Percentiles rank a stretch among this genome's conserved stretches.
These are phyloP conservation scores for Tagetes erecta DNA, from an alignment of 129 eudicot species.

Conservation along the genomic window DNA sequence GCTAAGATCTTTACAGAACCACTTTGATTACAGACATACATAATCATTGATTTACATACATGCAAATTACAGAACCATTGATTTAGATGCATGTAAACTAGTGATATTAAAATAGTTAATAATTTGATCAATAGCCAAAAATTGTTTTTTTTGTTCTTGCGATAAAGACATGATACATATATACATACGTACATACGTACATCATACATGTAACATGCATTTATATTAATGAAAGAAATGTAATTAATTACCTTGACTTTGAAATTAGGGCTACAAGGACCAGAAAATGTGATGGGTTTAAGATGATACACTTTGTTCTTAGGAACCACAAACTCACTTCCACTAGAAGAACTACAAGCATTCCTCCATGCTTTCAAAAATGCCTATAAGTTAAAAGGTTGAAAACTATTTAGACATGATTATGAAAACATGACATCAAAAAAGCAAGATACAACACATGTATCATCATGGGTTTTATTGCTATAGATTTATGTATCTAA, in stretches of 20 bases:
- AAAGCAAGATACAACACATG: constrained; percentile 10
- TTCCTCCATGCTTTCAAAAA: constrained; percentile 79
- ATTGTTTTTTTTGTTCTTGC: no score
- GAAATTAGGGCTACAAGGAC: constrained; percentile 67
- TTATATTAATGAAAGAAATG: background rate
- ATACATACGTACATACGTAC: background rate
- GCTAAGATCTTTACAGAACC: no score
- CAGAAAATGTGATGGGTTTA: constrained; percentile 63
- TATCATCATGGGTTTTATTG: constrained; percentile 13
- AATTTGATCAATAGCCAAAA: no score
- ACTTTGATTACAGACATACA: no score
- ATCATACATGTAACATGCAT: background rate
- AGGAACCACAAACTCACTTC: constrained; percentile 57
- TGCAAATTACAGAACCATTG: no score
- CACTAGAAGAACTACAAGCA: constrained; percentile 54
- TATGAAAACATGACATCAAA: constrained; percentile 14
- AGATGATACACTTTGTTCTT: constrained; percentile 53
- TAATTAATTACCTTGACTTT: constrained; percentile 52
- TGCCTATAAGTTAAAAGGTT: constrained; percentile 45
- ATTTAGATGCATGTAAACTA: no score
- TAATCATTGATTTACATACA: no score
- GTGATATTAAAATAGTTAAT: no score
- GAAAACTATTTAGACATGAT: background rate
- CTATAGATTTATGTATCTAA: background rate
- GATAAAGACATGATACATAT: background rate